Evolutionary conservation across 1,139 yeast species (phyloP), one percentile per base, ranked within the genome.

Genomic region (Suhomyces coccinellae): DNA sequence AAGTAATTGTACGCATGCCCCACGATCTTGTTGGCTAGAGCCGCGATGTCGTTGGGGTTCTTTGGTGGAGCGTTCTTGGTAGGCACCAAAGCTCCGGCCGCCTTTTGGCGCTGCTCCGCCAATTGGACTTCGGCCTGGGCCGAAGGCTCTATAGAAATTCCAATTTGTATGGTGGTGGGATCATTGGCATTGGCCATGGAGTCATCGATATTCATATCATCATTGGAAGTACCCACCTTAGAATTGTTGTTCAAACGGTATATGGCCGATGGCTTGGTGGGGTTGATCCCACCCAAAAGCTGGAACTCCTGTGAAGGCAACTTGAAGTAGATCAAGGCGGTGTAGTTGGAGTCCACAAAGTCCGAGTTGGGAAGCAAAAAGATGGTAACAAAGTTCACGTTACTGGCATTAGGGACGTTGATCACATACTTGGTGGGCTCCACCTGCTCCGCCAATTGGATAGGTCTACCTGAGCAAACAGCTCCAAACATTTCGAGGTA

Each of bases 311-410:
- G 61, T 14, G 69, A 57, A 1, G 96, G 96, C 45, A 90, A 67
- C 61, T 93, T 96, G 65, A 90, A 91, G 65, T 87, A 93, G 3
- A 93, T 88, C 38, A 91, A 75, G 0, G 97, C 98, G 0, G 93
- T 83, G 56, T 74, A 85, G 43, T 78, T 79, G 1, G 81, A 76
- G 45, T 91, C 96, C 38, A 87, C 72, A 47, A 71, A 71, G 51
- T 64, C 69, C 27, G 81, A 69, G 46, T 82, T 86, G 2, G 97
- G 97, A 10, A 89, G 73, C 33, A 87, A 68, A 58, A 89, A 89
- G 15, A 89, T 70, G 3, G 93, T 85, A 42, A 89, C 74, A 59
- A 87, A 91, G 39, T 89, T 83, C 32, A 85, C 74, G 47, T 74
- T 75, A 20, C 83, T 70, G 0, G 87, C 89, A 59, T 83, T 82